Base-by-base conservation (phyloP, 2,329 filamentous ascomycete species). In the Verticillium longisporum region DNA sequence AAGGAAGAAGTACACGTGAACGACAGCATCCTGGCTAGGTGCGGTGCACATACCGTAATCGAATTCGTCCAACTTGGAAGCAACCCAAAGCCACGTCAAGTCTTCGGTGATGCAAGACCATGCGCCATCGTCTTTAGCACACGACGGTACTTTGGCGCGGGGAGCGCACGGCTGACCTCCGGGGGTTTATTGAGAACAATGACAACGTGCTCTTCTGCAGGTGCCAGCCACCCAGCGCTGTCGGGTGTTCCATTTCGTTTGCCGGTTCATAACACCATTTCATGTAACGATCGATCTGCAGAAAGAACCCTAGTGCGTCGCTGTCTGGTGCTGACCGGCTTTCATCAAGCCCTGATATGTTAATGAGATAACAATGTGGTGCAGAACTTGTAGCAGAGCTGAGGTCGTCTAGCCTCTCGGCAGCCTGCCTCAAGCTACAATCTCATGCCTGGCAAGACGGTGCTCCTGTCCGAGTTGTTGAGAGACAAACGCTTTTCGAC, bases 31-130 rank as follows among this genome's bases (percentile, higher is more conserved):
- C 95, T 91, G 0, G 81, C 89, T 15, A 92, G 92, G 7, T 82
- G 93, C 45, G 93, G 93, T 6, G 92, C 92, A 14, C 93, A 97
- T 75, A 86, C 91, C 18, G 87, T 95, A 2, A 87, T 97, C 66
- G 90, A 93, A 73, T 88, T 91, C 6, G 90, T 92, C 32, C 89
- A 89, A 0, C 75, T 88, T 63, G 87, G 85, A 60, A 26, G 26
- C 26, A 26, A 26, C 26, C 83, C 86, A 41, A 90, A 89, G 1
- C 73, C 92, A 69, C 83, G 81, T 68, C 90, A 87, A 38, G 89
- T 84, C 0, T 92, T 87, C 72, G 88, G 92, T 36, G 72, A 92
- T 18, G 72, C 92, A 61, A 81, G 90, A 59, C 88, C 89, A 1
- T 92, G 87, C 77, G 89, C 89, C 5, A 83, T 82, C 50, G 89